Evolutionary conservation across 2,329 filamentous ascomycete species (phyloP), one percentile per base, ranked within the genome.

Genomic region (Aspergillus neoniger): DNA sequence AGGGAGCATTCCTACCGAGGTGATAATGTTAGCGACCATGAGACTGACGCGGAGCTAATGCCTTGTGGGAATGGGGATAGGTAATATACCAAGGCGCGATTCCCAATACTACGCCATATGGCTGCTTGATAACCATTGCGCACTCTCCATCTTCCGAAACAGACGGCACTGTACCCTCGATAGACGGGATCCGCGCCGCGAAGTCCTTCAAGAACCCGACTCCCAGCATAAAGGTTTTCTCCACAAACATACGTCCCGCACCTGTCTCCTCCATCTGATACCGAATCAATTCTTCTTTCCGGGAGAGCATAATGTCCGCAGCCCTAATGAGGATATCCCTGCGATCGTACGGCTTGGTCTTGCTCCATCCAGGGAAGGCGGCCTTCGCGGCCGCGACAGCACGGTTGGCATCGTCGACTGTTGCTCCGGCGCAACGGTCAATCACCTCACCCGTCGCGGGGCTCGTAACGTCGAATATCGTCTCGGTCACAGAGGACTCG

Each of bases 21-120:
- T 56, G 9, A 38, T 15, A 44, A 19, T 57, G 10, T 30, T 23
- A 21, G 38, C 48, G 15, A 59, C 14, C n/a, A 19, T 44, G 39
- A 14, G 28, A 17, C 53, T 30, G 23, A 32, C 25, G 23, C 51
- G 28, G 6, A 12, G 30, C 30, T 25, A 19, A 39, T 39, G 9
- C n/a, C n/a, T 25, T 4, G 15, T 21, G 6, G 25, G 30, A 17
- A 14, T 1, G n/a, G 23, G 6, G 15, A n/a, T 55, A 32, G 39
- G 17, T 44, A 30, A 36, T 76, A 67, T 80, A 92, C 91, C 92
- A 96, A 9, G 92, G 91, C 2, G 89, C 90, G 74, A 96, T 92
- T 2, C 86, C 88, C 30, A 96, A 78, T 15, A 93, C 82, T 7
- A 95, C 91, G 1, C 92, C 92, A 67, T 86, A 92, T 0, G 92